These are phyloP conservation scores for Escallonia herrerae DNA, from an alignment of 129 eudicot species.

Conservation along the genomic window DNA sequence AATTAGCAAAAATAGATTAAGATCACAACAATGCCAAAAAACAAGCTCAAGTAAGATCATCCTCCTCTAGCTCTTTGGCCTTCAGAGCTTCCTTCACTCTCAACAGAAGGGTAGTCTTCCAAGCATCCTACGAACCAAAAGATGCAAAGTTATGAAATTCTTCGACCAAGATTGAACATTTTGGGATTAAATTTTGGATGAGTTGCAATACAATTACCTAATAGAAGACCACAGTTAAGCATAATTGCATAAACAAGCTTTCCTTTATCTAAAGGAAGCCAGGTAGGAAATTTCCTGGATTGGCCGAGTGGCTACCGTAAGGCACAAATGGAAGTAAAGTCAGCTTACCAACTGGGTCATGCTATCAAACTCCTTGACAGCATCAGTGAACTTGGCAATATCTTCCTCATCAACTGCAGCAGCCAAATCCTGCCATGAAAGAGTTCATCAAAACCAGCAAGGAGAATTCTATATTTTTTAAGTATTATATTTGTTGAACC, in stretches of 20 bases:
- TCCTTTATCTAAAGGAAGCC: background rate
- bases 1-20: background rate
- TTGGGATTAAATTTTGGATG: no score
- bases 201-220: no score
- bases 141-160: background rate
- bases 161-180: background rate
- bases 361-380: conserved; percentile 62
- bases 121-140: conserved; percentile 47
- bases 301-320: background rate
- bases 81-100: conserved; percentile 86
- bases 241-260: no score
- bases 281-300: background rate
- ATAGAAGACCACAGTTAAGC: background rate
- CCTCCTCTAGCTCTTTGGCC: conserved; percentile 85
- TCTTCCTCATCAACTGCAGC: conserved; percentile 56
- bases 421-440: conserved; percentile 43
- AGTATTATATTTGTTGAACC: background rate
- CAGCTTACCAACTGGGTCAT: conserved; percentile 48
- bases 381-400: conserved; percentile 53
- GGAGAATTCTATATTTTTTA: background rate
- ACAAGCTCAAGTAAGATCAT: conserved; percentile 68
- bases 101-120: conserved; percentile 90
- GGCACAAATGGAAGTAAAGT: background rate
- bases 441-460: background rate
- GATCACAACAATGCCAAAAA: background rate